Evolutionary conservation across 306 rosid species (phyloP).

Genomic region (Castanea crenata): DNA sequence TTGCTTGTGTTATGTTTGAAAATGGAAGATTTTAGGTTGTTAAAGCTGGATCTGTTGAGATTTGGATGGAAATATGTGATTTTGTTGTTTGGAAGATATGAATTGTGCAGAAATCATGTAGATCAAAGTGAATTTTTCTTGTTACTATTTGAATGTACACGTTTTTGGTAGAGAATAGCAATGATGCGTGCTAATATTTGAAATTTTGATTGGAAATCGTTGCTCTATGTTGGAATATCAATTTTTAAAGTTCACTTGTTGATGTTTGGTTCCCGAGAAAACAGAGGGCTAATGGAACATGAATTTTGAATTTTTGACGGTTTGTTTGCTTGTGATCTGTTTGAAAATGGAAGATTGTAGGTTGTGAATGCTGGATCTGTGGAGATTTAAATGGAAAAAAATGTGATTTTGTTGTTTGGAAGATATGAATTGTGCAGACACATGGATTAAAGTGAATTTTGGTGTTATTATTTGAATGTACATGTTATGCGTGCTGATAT

Average conservation of each 20-base stretch:
- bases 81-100: not conserved
- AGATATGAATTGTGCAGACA: not conserved
- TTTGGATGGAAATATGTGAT: not conserved
- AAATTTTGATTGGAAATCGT: not conserved
- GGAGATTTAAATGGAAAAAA: not conserved
- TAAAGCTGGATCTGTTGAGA: conserved; percentile 13
- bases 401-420: not conserved
- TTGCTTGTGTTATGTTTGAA: not conserved
- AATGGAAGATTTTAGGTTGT: not conserved
- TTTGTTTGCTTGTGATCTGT: not conserved
- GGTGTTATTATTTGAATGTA: not conserved
- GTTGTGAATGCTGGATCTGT: conserved; percentile 6
- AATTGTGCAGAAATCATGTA: not conserved
- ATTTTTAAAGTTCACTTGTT: too few relatives aligned
- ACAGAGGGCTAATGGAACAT: not conserved
- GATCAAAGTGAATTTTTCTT: not conserved
- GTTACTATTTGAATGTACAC: not conserved
- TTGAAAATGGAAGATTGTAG: not conserved
- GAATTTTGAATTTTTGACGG: not conserved
- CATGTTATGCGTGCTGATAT: not conserved
- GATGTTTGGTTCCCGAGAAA: not conserved
- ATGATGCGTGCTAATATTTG: not conserved
- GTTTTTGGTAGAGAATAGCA: not conserved
- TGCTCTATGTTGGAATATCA: not conserved
- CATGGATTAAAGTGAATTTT: not conserved